A percentile compares a stretch with the other conserved stretches of the same genome.
Conservation (phyloP, 257 asterid species). For the Orobanche coerulescens region DNA sequence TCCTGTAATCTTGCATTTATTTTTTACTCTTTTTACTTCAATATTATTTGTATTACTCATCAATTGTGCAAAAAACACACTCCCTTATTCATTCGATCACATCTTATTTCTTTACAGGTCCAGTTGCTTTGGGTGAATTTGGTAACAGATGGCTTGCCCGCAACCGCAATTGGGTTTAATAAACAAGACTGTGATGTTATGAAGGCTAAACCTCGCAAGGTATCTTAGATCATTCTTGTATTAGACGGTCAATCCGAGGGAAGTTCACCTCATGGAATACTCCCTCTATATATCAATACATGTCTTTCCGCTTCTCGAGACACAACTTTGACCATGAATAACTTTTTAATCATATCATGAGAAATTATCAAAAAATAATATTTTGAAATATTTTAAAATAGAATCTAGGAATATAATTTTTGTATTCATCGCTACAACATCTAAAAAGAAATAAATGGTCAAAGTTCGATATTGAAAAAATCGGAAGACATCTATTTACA, state of each 20-base stretch:
- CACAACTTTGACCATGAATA: no score
- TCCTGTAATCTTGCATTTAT: not conserved
- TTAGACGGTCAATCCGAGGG: not conserved
- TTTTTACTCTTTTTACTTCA: not conserved
- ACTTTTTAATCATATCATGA: no score
- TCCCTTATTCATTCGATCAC: slow-evolving; percentile 9
- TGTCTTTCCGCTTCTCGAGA: no score
- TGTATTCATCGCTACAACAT: no score
- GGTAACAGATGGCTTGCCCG: slow-evolving; percentile 99
- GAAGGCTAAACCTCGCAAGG: slow-evolving; percentile 99
- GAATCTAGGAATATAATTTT: no score
- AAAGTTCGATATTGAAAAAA: no score
- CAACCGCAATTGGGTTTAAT: slow-evolving; percentile 98
- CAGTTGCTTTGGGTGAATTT: slow-evolving; percentile 99
- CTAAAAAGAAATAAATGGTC: no score
- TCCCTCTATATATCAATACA: no score
- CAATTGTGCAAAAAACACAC: not conserved
- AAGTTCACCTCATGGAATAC: not conserved
- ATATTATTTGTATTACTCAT: slow-evolving; percentile 16
- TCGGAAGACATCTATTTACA: no score
- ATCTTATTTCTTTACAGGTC: slow-evolving; percentile 52
- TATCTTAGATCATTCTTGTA: slow-evolving; percentile 18
- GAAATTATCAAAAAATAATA: no score
- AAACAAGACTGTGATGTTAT: slow-evolving; percentile 97
- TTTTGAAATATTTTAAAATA: no score